Base-by-base conservation (phyloP, 345 rosid genomes). In the Chamaenerion angustifolium region DNA sequence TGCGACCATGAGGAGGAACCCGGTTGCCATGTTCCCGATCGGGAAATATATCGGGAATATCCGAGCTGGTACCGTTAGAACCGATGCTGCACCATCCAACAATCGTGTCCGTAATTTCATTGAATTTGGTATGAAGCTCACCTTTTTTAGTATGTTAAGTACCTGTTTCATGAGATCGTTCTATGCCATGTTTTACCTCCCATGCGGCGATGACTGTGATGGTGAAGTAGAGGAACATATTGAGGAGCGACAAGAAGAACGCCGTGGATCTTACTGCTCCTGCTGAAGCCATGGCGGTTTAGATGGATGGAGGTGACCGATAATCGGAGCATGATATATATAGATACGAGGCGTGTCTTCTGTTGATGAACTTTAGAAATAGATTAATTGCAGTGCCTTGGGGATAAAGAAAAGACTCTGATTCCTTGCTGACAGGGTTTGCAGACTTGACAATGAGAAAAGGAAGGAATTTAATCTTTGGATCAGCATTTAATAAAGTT, bases 31-130 rank as follows among this genome's bases (percentile, higher is more conserved):
- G 66, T 86, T 90, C 3, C 98, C 98, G 44, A 81, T 57, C 2
- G 98, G 98, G 42, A 81, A 83, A 54, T 18, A 86, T 61, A 90
- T 73, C 1, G 98, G 95, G 55, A 86, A 90, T 55, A 90, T 81
- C 5, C 58, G 78, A 31, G 83, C 92, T 0, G 98, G 95, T 48
- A 62, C 64, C 15, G 82, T 57, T 47, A 85, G 55, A 47, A 71
- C 76, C 46, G 97, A 71, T 11, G 88, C 97, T 89, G 74, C 72
- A 60, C 42, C 17, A 43, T 8, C n/a, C n/a, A n/a, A 45, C 41
- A 54, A 16, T 49, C 42, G 19, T 3, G 41, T 13, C 4, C 17
- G 14, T 16, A 21, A 35, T 41, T 14, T 13, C 16, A n/a, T n/a
- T n/a, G n/a, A n/a, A n/a, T n/a, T n/a, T n/a, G n/a, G n/a, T n/a